Evolutionary conservation across 805 yeast genomes (phyloP), one percentile per base, ranked within the genome.

Genomic region (Vanderwaltozyma polyspora): DNA sequence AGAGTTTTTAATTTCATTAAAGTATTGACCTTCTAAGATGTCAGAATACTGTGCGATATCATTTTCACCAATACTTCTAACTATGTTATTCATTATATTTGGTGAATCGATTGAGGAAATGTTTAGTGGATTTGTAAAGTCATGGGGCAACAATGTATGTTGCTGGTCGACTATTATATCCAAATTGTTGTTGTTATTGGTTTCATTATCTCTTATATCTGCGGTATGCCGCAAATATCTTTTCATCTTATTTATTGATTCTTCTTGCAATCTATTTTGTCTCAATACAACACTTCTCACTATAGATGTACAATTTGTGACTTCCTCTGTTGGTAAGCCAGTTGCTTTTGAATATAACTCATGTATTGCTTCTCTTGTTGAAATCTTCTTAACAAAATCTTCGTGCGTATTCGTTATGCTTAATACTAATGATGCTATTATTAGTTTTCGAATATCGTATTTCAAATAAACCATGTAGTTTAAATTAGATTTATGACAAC

Each of bases 231-330:
- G 27, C 17, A 8, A 10, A 13, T 26, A 14, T 15, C 14, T 6
- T 6, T 8, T 26, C 5, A 12, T n/a, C 29, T n/a, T 24, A 24
- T 34, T 19, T 2, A 34, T 6, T 4, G 25, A 23, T 28, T 33
- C 34, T 11, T 32, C 31, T 26, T 41, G 50, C 18, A 33, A 28
- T 29, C 46, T 38, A 31, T 39, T 35, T 32, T 44, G 43, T 28
- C 47, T 42, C 11, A 43, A 38, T 3, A 48, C 28, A 0, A 51
- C 36, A 5, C 51, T 44, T 26, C 56, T 43, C n/a, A 51, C 49
- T 11, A 52, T 44, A 5, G 48, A 44, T 25, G 51, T 44, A 35
- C 55, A 49, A 34, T 46, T 42, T 11, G 36, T 38, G 9, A 52
- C 31, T 27, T 52, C 55, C 14, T 36, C 40, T 15, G 37, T 31